Evolutionary conservation across 129 eudicot genomes (phyloP), one percentile per base, ranked within the genome.

Genomic region (Escallonia herrerae): DNA sequence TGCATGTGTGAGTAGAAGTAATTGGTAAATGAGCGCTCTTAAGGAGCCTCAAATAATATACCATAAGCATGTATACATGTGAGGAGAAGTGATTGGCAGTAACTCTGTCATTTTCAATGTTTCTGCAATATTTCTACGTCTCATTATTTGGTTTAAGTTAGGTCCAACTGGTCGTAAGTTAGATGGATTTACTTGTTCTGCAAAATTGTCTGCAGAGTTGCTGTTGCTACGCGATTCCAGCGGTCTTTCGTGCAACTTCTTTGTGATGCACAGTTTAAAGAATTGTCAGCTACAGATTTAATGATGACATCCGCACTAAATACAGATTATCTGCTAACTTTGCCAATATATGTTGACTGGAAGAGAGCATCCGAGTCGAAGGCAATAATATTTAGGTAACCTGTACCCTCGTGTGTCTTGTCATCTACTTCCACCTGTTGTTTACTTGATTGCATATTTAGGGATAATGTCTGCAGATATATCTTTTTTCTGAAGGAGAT

Each of bases 281-380:
- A 94, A 73, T 74, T 94, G 22, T 94, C 97, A 6, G 95, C 85
- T 65, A 81, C 93, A 57, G 97, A 94, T 79, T 82, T 94, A 76
- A 73, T 76, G 86, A 52, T 94, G 83, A 83, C 99, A 50, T 89
- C 99, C 47, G 89, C 97, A 15, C 72, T 94, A 63, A 94, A 89
- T 74, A 89, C 85, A 53, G 96, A 94, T 75, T 94, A 89, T 80
- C 87, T 94, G 45, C 99, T 94, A 54, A 94, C 96, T 41, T 74
- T 94, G 76, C 99, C 95, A 13, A 86, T 94, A 62, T 83, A 86
- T 55, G 90, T 94, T 51, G 97, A 94, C 79, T 94, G 97, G 99
- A 86, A 82, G 86, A 94, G 63, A 72, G 90, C 96, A 58, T 82
- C 93, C n/a, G 90, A 86, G 68, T 83, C 99, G 11, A 82, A 77